phyloP scores from a whole-genome alignment of 345 rosid species.

The Camelina sativa region DNA sequence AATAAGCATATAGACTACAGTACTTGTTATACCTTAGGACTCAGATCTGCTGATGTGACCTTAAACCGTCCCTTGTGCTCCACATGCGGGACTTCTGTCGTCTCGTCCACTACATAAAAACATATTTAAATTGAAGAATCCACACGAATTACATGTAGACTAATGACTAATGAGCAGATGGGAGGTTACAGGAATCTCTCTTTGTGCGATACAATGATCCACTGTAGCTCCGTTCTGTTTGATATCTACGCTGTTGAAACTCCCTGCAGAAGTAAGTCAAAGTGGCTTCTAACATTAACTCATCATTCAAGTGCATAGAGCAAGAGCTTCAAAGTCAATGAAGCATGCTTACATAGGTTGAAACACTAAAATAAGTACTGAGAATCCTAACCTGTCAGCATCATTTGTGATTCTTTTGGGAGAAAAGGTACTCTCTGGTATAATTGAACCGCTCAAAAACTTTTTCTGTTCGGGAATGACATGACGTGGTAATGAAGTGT shows the following conservation, averaged over 20 bases:
- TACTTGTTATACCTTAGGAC: conserved; percentile 75
- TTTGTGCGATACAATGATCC: conserved; percentile 73
- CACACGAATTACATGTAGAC: conserved; percentile 27
- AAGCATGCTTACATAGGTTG: conserved; percentile 19
- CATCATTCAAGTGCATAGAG: conserved; percentile 30
- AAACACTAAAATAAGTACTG: neutral
- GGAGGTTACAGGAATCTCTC: conserved; percentile 64
- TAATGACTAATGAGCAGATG: conserved; percentile 51
- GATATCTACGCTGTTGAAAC: conserved; percentile 59
- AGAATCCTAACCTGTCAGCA: conserved; percentile 66
- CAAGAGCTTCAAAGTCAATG: conserved; percentile 34
- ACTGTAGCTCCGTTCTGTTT: conserved; percentile 69
- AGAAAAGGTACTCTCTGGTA: conserved; percentile 56
- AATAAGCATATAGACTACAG: conserved; percentile 7
- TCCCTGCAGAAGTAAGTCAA: conserved; percentile 62
- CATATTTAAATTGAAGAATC: conserved; percentile 16
- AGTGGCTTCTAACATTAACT: conserved; percentile 19
- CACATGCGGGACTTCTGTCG: conserved; percentile 77
- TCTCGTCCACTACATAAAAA: conserved; percentile 64
- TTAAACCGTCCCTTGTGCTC: conserved; percentile 92
- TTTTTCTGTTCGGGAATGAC: conserved; percentile 54
- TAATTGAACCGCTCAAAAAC: conserved; percentile 63
- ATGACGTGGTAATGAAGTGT: conserved; percentile 55
- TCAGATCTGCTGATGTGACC: conserved; percentile 78
- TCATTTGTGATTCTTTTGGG: conserved; percentile 59